Percentiles rank a stretch among this genome's conserved stretches.
phyloP scores from a whole-genome alignment of 73 alveolate species.

The Stentor coeruleus region DNA sequence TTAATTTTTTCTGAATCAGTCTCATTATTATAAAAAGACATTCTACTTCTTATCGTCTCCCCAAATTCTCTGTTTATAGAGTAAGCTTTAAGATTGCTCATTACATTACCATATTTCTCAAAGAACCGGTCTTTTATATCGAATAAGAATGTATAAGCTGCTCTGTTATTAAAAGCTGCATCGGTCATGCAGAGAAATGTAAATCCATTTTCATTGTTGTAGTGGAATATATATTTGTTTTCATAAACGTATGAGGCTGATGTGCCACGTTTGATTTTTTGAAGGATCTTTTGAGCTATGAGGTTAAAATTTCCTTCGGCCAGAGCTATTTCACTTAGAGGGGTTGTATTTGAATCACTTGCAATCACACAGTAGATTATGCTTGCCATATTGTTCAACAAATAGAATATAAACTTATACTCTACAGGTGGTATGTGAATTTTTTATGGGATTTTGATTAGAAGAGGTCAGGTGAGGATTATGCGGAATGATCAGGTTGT shows the following conservation, averaged over 20 bases:
- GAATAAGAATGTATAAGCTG: conserved; percentile 17
- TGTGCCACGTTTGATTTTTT: neutral
- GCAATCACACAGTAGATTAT: conserved; percentile 12
- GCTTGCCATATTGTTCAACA: conserved; percentile 21
- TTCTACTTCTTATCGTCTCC: neutral
- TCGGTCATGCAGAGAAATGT: conserved; percentile 23
- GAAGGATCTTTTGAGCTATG: neutral
- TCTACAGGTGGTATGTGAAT: no score
- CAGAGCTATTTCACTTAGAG: conserved; percentile 8
- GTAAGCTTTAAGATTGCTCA: neutral
- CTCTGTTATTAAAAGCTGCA: conserved; percentile 10
- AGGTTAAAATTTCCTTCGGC: conserved; percentile 19
- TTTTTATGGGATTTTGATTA: no score
- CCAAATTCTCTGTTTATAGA: neutral
- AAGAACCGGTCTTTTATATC: conserved; percentile 17
- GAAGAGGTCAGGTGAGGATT: no score
- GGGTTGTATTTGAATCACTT: conserved; percentile 4
- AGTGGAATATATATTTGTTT: conserved; percentile 29
- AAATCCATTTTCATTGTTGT: conserved; percentile 25
- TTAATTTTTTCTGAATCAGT: conserved; percentile 16
- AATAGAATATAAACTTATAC: no score
- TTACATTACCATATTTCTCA: neutral
- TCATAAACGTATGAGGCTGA: conserved; percentile 21
- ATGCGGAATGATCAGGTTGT: no score
- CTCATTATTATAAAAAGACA: conserved; percentile 4